Conservation (phyloP, 1,284 basidiomycete species). For the Irpex sp. region DNA sequence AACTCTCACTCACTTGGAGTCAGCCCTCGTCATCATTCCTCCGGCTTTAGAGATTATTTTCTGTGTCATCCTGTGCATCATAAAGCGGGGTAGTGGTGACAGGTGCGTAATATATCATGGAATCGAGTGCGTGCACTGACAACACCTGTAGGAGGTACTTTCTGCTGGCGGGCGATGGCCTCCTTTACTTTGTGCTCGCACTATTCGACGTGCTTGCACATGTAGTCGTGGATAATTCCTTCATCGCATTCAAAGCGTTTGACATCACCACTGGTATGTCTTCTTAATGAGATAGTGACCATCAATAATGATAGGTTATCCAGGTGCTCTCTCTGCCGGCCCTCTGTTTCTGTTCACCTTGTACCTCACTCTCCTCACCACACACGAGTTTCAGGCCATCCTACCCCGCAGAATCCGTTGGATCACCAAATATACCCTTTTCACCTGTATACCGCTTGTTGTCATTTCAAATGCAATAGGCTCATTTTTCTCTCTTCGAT, state of each 20-base stretch:
- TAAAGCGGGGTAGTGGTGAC: constrained; percentile 45
- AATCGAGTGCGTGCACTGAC: background rate
- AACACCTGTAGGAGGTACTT: constrained; percentile 42
- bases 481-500: constrained; percentile 59
- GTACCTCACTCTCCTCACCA: constrained; percentile 51
- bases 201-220: constrained; percentile 60
- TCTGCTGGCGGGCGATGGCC: constrained; percentile 58
- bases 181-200: constrained; percentile 54
- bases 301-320: constrained; percentile 6
- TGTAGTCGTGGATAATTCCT: constrained; percentile 39
- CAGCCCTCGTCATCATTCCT: constrained; percentile 54
- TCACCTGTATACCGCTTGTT: constrained; percentile 53
- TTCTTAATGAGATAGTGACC: background rate
- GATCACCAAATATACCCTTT: constrained; percentile 42
- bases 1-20: constrained; percentile 45
- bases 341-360: constrained; percentile 54
- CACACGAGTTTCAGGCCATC: constrained; percentile 42
- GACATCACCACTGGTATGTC: constrained; percentile 42
- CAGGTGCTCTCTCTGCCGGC: constrained; percentile 52
- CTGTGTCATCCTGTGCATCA: constrained; percentile 47
- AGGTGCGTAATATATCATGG: constrained; percentile 40
- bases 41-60: constrained; percentile 59
- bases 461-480: constrained; percentile 53
- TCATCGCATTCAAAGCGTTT: constrained; percentile 33
- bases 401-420: constrained; percentile 48